Evolutionary conservation across 805 yeast genomes (phyloP).

Genomic region (Teunomyces barrocoloradensis): DNA sequence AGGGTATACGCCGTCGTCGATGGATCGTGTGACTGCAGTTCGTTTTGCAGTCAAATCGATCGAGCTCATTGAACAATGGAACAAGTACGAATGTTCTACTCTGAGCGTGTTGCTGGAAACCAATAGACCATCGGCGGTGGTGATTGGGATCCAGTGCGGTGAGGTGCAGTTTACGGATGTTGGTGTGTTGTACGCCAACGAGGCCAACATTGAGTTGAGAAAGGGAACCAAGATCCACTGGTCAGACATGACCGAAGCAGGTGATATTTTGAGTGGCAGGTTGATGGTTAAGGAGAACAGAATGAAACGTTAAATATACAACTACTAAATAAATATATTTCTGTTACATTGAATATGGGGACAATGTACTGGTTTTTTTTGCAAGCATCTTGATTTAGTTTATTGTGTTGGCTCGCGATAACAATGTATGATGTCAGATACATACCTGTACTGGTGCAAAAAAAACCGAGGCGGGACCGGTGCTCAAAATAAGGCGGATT

Average conservation of each 20-base stretch:
- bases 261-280: constrained; percentile 74
- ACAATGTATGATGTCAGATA: not conserved
- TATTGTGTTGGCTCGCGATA: not conserved
- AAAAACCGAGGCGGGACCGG: not conserved
- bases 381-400: not conserved
- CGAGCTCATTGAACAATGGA: constrained; percentile 57
- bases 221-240: constrained; percentile 71
- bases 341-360: not conserved
- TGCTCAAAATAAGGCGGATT: not conserved
- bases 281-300: constrained; percentile 1
- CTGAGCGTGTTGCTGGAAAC: not conserved
- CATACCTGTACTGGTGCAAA: not conserved
- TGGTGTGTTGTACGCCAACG: constrained; percentile 53
- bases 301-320: not conserved
- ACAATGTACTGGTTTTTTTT: too few species aligned
- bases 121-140: constrained; percentile 40
- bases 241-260: constrained; percentile 55
- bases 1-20: constrained; percentile 74
- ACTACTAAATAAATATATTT: not conserved
- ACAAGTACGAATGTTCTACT: constrained; percentile 3
- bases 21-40: constrained; percentile 73
- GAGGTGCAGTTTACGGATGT: constrained; percentile 57
- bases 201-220: constrained; percentile 59
- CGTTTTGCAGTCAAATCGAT: constrained; percentile 69
- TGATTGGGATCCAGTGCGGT: constrained; percentile 71